Percentiles rank a stretch among this genome's conserved stretches.
Evolutionary conservation across 1,284 basidiomycete species (phyloP).

Genomic region (Moesziomyces antarcticus): DNA sequence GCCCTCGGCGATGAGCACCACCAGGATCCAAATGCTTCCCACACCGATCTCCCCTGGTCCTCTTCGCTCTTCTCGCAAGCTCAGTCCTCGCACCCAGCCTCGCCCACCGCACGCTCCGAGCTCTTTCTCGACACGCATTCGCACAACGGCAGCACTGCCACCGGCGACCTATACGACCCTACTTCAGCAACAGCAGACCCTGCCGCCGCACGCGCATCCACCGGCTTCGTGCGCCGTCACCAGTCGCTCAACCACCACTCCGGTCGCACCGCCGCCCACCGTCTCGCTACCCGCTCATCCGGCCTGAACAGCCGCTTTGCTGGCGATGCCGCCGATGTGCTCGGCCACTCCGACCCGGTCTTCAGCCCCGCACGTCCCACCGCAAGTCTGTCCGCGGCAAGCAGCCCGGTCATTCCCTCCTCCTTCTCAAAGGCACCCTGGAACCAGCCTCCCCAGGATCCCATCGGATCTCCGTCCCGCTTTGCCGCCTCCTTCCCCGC

Average conservation of each 20-base stretch:
- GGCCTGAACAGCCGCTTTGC: constrained; percentile 16
- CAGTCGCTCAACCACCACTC: constrained; percentile 58
- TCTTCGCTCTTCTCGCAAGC: constrained; percentile 28
- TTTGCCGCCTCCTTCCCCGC: constrained; percentile 42
- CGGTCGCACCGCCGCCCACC: constrained; percentile 29
- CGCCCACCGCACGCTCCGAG: constrained; percentile 28
- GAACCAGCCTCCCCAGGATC: constrained; percentile 35
- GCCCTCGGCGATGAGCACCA: constrained; percentile 48
- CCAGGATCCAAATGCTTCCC: constrained; percentile 20
- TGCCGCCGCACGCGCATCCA: constrained; percentile 15
- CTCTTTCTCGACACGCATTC: constrained; percentile 16
- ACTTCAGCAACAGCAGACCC: constrained; percentile 29
- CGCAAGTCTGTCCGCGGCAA: constrained; percentile 31
- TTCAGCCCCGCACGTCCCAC: constrained; percentile 37
- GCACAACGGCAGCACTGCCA: constrained; percentile 21
- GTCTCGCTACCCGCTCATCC: constrained; percentile 34
- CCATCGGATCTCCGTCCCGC: constrained; percentile 46
- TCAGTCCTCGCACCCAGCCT: constrained; percentile 24
- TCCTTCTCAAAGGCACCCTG: constrained; percentile 37
- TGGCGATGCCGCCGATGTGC: constrained; percentile 7
- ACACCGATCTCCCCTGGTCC: constrained; percentile 32
- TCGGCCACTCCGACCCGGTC: constrained; percentile 14
- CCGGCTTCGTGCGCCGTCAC: constrained; percentile 44
- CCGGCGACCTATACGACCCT: constrained; percentile 21
- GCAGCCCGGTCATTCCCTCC: constrained; percentile 33